Evolutionary conservation across 2,329 filamentous ascomycete genomes (phyloP).

Genomic region (Ophiostoma angusticollis): DNA sequence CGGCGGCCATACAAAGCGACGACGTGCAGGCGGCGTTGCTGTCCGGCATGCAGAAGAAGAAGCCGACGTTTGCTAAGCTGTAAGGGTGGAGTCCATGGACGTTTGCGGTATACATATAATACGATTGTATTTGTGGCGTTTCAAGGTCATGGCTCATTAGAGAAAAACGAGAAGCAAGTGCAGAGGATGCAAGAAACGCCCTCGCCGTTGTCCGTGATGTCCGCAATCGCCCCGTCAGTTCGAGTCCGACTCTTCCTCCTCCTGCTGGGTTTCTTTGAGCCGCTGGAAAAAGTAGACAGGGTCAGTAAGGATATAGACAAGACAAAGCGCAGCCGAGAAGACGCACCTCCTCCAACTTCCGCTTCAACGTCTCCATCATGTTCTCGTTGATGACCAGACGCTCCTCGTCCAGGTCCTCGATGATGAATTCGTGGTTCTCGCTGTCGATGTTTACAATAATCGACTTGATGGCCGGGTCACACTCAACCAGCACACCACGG

Average conservation of each 20-base stretch:
- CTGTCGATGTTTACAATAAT: constrained; percentile 69
- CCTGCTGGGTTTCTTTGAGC: constrained; percentile 22
- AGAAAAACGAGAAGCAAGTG: too few relatives aligned
- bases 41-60: constrained; percentile 66
- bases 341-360: constrained; percentile 53
- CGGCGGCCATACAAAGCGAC: constrained; percentile 63
- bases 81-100: too few relatives aligned
- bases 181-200: too few relatives aligned
- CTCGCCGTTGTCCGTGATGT: too few relatives aligned
- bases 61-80: constrained; percentile 74
- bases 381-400: constrained; percentile 63
- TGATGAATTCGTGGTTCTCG: constrained; percentile 55
- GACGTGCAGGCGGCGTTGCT: constrained; percentile 65
- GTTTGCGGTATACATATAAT: constrained; percentile 1
- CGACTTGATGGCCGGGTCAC: constrained; percentile 77
- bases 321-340: constrained; percentile 9
- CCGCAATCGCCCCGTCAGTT: constrained; percentile 6
- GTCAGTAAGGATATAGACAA: not conserved
- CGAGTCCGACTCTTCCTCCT: constrained; percentile 19
- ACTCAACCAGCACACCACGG: constrained; percentile 56
- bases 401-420: constrained; percentile 68
- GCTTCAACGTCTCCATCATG: constrained; percentile 56
- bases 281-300: constrained; percentile 10
- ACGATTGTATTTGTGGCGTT: too few relatives aligned
- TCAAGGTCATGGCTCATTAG: too few relatives aligned